Base-by-base conservation (phyloP, 2,329 filamentous ascomycete species). In the Nigrospora osmanthi region DNA sequence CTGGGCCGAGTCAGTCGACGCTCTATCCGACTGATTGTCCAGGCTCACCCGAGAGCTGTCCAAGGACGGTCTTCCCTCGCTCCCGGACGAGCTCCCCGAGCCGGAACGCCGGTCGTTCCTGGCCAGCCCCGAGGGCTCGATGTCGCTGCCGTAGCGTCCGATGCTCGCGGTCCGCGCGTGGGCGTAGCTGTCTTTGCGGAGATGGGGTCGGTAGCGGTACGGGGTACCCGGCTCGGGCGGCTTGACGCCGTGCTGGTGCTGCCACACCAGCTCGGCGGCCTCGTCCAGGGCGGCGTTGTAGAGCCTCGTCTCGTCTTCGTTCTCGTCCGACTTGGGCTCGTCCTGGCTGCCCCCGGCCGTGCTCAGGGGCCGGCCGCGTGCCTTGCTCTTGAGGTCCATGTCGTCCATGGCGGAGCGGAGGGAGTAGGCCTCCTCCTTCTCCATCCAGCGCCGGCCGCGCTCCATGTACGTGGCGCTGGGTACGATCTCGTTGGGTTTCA, bases 201-300 rank as follows among this genome's bases (percentile, higher is more conserved):
- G 68, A 58, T 88, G 83, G 19, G 80, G 73, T 50, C 74, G 80
- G 63, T 90, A 90, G 31, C 72, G 72, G 54, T 81, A 85, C 11
- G 83, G 78, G 1, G 80, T 77, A 37, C 80, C 75, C 3, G 84
- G 82, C 49, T 75, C 70, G n/a, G 68, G 69, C 1, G 68, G 62
- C 47, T 70, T 67, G 45, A 72, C 63, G 9, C 76, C 77, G 52
- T 88, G 76, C 58, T 84, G 74, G 58, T 91, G 87, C 57, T 82
- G 80, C 76, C 80, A 89, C 37, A 91, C 87, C 38, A 91, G 71
- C 60, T 90, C 85, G 1, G 85, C 82, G 11, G 87, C 87, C 61
- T 91, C 87, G 48, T 88, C 72, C 49, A 87, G 80, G 30, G 87
- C 87, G 35, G 83, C 83, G 12, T 78, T 69, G 59, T 87, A 85